Evolutionary conservation across 768 basidiomycete species (phyloP), one percentile per base, ranked within the genome.

Genomic region (Amanita rimosa): DNA sequence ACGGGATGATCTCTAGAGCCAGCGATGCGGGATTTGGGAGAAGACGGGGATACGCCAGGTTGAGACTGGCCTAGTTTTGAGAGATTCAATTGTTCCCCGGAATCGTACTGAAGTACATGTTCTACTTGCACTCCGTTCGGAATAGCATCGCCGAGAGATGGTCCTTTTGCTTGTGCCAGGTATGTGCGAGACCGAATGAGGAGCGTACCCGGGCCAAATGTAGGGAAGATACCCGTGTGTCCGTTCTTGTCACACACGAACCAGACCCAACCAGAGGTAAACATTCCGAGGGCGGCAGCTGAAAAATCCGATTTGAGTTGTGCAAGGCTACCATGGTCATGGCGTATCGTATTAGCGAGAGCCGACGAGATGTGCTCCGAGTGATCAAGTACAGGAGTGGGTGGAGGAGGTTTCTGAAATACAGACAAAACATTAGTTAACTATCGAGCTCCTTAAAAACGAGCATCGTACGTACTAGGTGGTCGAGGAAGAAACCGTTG

Each of bases 401-500:
- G 62, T 22, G 68, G 65, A 21, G 71, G 72, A 22, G 71, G 72
- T 64, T 67, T 69, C 74, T 78, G 54, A 21, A 39, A 29, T n/a
- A 47, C 53, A 31, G 37, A 52, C 27, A 17, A 49, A 44, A 52
- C 55, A 26, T n/a, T n/a, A n/a, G n/a, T n/a, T 24, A 36, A 54
- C 7, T 10, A 9, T 33, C 45, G 14, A 17, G 31, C 14, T 29
- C 7, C n/a, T 16, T n/a, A n/a, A 27, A 40, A 16, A 17, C 14
- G 6, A 11, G 5, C n/a, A 27, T 31, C n/a, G 21, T 35, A 73
- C 91, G 45, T 62, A 97, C 95, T 34, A 99, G 72, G 50, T 73
- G 74, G 55, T 88, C 76, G 24, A 99, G 74, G 73, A 98, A 98
- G 75, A 90, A 98, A 56, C 82, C 81, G 64, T 96, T 98, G 68